phyloP scores from a whole-genome alignment of 495 filamentous ascomycete species.

The Aspergillus olivimuriae region DNA sequence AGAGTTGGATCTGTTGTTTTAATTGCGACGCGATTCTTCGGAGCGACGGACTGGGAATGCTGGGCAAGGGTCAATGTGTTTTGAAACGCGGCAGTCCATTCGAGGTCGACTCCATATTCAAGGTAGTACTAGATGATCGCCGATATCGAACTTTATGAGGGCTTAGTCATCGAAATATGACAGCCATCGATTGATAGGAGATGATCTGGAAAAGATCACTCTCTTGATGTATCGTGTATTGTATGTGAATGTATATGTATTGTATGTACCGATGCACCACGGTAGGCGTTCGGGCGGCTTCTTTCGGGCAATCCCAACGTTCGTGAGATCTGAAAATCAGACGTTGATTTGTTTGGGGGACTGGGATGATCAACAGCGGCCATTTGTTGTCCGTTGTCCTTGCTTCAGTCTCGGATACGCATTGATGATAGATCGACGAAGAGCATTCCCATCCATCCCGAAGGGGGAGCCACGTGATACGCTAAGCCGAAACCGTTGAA shows the following conservation, averaged over 20 bases:
- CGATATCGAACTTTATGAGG: constrained; percentile 10
- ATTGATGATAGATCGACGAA: constrained; percentile 8
- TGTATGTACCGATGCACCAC: too few species aligned
- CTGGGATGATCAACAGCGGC: too few species aligned
- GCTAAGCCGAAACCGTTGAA: constrained; percentile 13
- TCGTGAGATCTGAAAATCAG: too few species aligned
- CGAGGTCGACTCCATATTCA: constrained; percentile 2
- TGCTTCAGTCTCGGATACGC: too few species aligned
- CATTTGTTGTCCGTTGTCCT: too few species aligned
- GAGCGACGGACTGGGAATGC: background rate
- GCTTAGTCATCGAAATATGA: constrained; percentile 13
- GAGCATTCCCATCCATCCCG: constrained; percentile 8
- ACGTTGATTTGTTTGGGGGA: too few species aligned
- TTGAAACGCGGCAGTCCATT: background rate
- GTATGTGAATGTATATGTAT: too few species aligned
- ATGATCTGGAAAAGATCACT: too few species aligned
- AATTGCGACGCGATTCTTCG: background rate
- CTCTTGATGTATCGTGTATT: too few species aligned
- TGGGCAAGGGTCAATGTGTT: background rate
- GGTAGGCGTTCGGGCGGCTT: too few species aligned
- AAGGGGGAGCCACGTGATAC: constrained; percentile 20
- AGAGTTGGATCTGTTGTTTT: background rate
- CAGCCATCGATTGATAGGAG: background rate
- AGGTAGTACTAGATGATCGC: constrained; percentile 13
- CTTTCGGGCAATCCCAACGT: too few species aligned